A percentile compares a stretch with the other conserved stretches of the same genome.
These are phyloP conservation scores for Xerocomellus intermedius DNA, from an alignment of 768 basidiomycete genomes.

Conservation along the genomic window DNA sequence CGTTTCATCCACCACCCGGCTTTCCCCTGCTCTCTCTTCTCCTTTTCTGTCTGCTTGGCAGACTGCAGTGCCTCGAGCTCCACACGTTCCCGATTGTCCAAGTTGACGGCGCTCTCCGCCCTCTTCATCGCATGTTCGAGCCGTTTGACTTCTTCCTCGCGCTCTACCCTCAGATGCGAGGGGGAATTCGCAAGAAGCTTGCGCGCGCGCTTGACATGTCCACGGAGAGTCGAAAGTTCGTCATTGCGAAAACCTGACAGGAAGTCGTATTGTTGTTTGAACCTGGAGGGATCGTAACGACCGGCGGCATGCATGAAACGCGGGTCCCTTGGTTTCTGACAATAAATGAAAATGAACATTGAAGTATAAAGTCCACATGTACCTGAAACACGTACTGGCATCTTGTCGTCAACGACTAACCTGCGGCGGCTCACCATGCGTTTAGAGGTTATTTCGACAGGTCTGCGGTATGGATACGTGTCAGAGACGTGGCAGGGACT, in stretches of 20 bases:
- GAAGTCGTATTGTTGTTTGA: slow-evolving; percentile 72
- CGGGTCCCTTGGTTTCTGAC: slow-evolving; percentile 79
- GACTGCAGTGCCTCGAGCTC: slow-evolving; percentile 62
- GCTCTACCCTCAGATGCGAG: slow-evolving; percentile 52
- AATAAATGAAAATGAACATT: background rate
- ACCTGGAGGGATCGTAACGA: slow-evolving; percentile 60
- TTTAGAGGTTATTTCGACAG: slow-evolving; percentile 81
- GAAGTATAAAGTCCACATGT: background rate
- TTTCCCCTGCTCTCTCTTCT: slow-evolving; percentile 75
- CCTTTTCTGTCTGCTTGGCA: slow-evolving; percentile 45
- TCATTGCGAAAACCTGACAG: slow-evolving; percentile 59
- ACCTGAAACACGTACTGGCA: slow-evolving; percentile 46
- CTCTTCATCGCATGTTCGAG: slow-evolving; percentile 75
- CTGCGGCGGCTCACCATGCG: slow-evolving; percentile 75
- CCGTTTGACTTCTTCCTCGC: slow-evolving; percentile 65
- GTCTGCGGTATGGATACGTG: slow-evolving; percentile 43
- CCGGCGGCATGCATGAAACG: slow-evolving; percentile 78
- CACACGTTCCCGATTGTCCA: slow-evolving; percentile 64
- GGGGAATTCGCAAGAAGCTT: slow-evolving; percentile 64
- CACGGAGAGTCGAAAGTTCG: slow-evolving; percentile 65
- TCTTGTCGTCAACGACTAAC: slow-evolving; percentile 64
- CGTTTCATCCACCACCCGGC: slow-evolving; percentile 83
- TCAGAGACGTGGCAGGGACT: background rate
- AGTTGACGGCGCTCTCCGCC: slow-evolving; percentile 74
- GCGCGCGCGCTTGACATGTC: slow-evolving; percentile 64